Conservation (phyloP, 2,329 filamentous ascomycete genomes). For the Rutstroemia sydowiana region DNA sequence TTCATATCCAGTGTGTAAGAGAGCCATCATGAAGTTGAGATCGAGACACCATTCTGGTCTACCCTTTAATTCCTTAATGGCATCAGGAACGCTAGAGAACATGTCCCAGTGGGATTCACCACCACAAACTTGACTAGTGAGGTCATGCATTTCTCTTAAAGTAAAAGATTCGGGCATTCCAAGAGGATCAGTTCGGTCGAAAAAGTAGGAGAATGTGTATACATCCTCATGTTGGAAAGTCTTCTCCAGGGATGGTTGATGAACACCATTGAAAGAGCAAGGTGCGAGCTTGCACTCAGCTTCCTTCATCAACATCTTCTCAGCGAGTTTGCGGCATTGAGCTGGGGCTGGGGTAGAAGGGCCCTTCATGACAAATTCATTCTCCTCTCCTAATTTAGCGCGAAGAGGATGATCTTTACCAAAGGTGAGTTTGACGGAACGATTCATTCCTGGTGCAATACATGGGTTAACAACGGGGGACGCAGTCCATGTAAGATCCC, state of each 20-base stretch:
- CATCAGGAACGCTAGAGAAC: conserved; percentile 69
- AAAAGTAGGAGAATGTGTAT: conserved; percentile 97
- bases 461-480: conserved; percentile 75
- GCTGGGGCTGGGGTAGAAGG: conserved; percentile 68
- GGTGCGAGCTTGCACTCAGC: conserved; percentile 72
- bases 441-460: conserved; percentile 71
- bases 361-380: conserved; percentile 81
- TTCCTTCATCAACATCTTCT: conserved; percentile 87
- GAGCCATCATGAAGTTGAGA: conserved; percentile 89
- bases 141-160: conserved; percentile 77
- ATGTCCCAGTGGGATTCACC: conserved; percentile 72
- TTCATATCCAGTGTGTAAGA: conserved; percentile 92
- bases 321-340: conserved; percentile 83
- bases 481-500: conserved; percentile 59
- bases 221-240: conserved; percentile 88
- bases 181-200: conserved; percentile 84
- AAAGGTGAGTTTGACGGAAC: conserved; percentile 66
- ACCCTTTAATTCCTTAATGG: conserved; percentile 70
- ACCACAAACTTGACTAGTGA: conserved; percentile 77
- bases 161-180: conserved; percentile 99
- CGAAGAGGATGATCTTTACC: conserved; percentile 54
- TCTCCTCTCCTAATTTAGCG: conserved; percentile 37
- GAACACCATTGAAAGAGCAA: conserved; percentile 97
- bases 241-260: conserved; percentile 86
- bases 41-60: conserved; percentile 91